These are phyloP conservation scores for Xerocomus nothofagi DNA, from an alignment of 1,284 basidiomycete genomes.

Conservation along the genomic window DNA sequence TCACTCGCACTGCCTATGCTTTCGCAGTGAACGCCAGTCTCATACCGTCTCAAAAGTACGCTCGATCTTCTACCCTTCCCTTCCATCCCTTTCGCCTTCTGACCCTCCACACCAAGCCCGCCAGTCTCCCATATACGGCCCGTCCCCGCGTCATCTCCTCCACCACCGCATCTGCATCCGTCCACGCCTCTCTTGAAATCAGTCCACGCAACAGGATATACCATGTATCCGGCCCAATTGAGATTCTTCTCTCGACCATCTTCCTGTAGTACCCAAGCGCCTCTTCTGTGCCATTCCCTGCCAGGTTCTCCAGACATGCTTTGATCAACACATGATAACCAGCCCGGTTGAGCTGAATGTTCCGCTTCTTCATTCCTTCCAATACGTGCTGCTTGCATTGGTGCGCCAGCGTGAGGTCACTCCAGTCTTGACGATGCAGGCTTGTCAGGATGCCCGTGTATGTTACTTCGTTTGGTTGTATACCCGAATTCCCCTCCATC, in stretches of 20 bases:
- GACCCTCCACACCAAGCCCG: slow-evolving; percentile 39
- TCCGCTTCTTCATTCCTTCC: slow-evolving; percentile 56
- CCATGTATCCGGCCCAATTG: slow-evolving; percentile 68
- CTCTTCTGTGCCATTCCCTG: slow-evolving; percentile 47
- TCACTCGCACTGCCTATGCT: slow-evolving; percentile 23
- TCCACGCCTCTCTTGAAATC: slow-evolving; percentile 53
- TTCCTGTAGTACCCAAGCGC: slow-evolving; percentile 65
- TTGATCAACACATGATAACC: slow-evolving; percentile 78
- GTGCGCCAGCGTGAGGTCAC: slow-evolving; percentile 42
- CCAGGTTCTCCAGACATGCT: slow-evolving; percentile 54
- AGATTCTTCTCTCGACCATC: slow-evolving; percentile 55
- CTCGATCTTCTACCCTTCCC: slow-evolving; percentile 26
- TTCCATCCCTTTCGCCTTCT: slow-evolving; percentile 36
- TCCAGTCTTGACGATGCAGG: slow-evolving; percentile 54
- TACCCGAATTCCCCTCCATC: slow-evolving; percentile 65
- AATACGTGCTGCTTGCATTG: slow-evolving; percentile 53
- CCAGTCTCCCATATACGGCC: slow-evolving; percentile 40
- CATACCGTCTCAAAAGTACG: slow-evolving; percentile 28
- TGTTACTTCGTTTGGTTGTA: slow-evolving; percentile 68
- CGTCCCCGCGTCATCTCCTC: slow-evolving; percentile 52
- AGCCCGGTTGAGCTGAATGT: slow-evolving; percentile 54
- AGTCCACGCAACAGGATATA: slow-evolving; percentile 69
- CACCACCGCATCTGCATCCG: slow-evolving; percentile 57
- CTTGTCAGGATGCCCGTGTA: slow-evolving; percentile 69
- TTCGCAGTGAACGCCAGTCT: slow-evolving; percentile 16